Percentiles rank a stretch among this genome's conserved stretches.
phyloP scores from a whole-genome alignment of 306 rosid species.

The Vicia faba region DNA sequence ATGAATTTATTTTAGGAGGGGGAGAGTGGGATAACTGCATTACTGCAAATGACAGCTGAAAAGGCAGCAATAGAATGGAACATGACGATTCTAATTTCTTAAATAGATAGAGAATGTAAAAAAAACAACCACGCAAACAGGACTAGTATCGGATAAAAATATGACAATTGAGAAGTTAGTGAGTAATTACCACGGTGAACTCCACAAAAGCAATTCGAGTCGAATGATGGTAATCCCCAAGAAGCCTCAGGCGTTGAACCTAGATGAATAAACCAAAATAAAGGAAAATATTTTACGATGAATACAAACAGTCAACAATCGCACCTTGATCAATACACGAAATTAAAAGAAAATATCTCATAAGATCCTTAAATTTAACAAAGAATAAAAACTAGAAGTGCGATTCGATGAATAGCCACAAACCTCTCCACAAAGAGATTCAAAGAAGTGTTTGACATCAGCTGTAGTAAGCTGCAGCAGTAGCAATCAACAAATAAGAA shows the following conservation, averaged over 20 bases:
- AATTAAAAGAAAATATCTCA: conserved; percentile 31
- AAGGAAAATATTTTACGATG: conserved; percentile 22
- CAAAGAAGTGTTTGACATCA: conserved; percentile 86
- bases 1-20: background rate
- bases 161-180: conserved; percentile 3
- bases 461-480: conserved; percentile 83
- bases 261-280: conserved; percentile 38
- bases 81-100: conserved; percentile 10
- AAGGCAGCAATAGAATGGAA: conserved; percentile 13
- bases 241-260: conserved; percentile 98
- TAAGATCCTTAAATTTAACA: conserved; percentile 25
- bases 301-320: conserved; percentile 45
- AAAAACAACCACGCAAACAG: background rate
- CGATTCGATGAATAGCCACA: conserved; percentile 36
- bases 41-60: background rate
- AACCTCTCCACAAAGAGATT: conserved; percentile 98
- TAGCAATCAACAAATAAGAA: conserved; percentile 23
- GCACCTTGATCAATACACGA: conserved; percentile 44
- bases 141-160: conserved; percentile 22
- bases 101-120: conserved; percentile 2
- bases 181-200: conserved; percentile 67
- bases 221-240: conserved; percentile 93
- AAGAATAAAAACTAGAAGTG: conserved; percentile 21
- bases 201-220: conserved; percentile 98
- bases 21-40: conserved; percentile 5